These are phyloP conservation scores for Ceratocystis cubensis DNA, from an alignment of 2,329 filamentous ascomycete species.

Conservation along the genomic window DNA sequence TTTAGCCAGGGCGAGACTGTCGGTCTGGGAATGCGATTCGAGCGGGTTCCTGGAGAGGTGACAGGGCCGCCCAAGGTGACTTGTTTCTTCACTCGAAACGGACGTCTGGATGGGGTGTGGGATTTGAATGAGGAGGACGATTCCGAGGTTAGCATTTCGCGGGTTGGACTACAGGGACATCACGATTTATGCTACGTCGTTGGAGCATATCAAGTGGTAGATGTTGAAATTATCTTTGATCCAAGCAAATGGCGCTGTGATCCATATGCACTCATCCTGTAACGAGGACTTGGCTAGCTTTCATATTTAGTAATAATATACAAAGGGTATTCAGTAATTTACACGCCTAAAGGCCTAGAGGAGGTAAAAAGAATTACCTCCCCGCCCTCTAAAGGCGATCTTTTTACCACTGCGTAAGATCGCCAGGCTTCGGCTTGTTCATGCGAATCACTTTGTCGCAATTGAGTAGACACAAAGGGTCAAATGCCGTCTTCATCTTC, in stretches of 20 bases:
- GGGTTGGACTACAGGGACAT: conserved; percentile 55
- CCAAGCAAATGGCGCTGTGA: conserved; percentile 40
- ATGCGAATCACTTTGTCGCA: conserved; percentile 57
- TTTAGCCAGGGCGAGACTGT: conserved; percentile 55
- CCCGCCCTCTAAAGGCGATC: neutral
- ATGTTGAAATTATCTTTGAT: conserved; percentile 54
- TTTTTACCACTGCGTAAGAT: conserved; percentile 35
- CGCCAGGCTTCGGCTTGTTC: conserved; percentile 35
- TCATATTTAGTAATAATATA: neutral
- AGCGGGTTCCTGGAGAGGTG: conserved; percentile 25
- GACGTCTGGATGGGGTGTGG: conserved; percentile 49
- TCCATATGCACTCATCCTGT: conserved; percentile 3
- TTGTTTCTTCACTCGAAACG: conserved; percentile 60
- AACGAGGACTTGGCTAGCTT: neutral
- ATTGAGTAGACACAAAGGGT: conserved; percentile 59
- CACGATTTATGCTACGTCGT: conserved; percentile 60
- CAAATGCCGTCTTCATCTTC: conserved; percentile 71
- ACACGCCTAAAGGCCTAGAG: neutral
- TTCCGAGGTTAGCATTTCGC: conserved; percentile 45
- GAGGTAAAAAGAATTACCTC: neutral
- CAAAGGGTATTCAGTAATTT: neutral
- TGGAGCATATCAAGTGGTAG: conserved; percentile 55
- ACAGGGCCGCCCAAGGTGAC: conserved; percentile 37
- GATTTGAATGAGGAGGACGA: conserved; percentile 65
- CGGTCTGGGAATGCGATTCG: conserved; percentile 58